phyloP scores from a whole-genome alignment of 192 early-diverging fungal genomes.

The Oehlia diaphana region DNA sequence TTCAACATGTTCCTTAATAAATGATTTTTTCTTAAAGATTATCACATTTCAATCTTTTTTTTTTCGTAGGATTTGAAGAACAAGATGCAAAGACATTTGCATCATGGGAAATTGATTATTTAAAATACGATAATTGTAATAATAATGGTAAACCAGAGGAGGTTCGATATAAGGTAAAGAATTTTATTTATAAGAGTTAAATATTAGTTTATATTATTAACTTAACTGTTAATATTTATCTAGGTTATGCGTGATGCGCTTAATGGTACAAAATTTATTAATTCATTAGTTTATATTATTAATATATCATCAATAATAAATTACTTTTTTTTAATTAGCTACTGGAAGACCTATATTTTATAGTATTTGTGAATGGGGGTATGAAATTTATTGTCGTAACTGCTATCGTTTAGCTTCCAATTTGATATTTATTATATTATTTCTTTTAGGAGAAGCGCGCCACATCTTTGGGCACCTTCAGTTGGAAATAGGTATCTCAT shows the following conservation, averaged over 20 bases:
- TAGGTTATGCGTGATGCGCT: conserved; percentile 41
- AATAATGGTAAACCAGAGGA: conserved; percentile 36
- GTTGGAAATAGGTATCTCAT: conserved; percentile 34
- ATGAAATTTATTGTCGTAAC: conserved; percentile 39
- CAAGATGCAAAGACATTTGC: conserved; percentile 52
- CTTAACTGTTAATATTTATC: not conserved
- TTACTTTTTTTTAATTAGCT: not conserved
- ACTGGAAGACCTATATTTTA: conserved; percentile 50
- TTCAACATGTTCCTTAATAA: not conserved
- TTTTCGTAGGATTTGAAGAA: conserved; percentile 43
- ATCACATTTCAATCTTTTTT: too few species aligned
- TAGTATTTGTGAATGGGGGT: conserved; percentile 52
- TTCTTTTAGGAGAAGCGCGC: not conserved
- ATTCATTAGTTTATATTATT: not conserved
- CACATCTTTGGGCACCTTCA: conserved; percentile 19
- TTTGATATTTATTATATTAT: not conserved
- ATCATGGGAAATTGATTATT: conserved; percentile 59
- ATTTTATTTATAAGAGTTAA: too few species aligned
- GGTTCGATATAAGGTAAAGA: conserved; percentile 37
- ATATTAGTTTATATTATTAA: not conserved
- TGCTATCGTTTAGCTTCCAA: not conserved
- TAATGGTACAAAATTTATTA: conserved; percentile 18
- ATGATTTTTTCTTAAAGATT: not conserved
- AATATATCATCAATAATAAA: not conserved
- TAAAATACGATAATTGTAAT: conserved; percentile 65